These are phyloP conservation scores for Gossypium raimondii DNA, from an alignment of 345 rosid species.

Conservation along the genomic window DNA sequence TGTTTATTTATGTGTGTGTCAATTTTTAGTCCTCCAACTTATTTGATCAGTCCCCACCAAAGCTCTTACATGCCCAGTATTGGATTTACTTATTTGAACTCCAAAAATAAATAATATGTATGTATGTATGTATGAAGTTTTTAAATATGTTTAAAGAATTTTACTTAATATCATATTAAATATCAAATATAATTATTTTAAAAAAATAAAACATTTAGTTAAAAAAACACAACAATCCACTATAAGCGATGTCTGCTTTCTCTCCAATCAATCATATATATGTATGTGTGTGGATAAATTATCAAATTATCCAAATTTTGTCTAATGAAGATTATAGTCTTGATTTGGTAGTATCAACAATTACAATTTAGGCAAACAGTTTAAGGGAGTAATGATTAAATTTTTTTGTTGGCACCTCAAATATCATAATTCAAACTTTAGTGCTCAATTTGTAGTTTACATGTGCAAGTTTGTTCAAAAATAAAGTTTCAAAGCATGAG, in stretches of 20 bases:
- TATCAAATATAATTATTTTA: background rate
- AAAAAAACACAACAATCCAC: too few species aligned
- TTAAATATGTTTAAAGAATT: too few species aligned
- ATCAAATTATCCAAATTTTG: background rate
- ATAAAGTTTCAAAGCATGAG: background rate
- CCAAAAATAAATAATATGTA: too few species aligned
- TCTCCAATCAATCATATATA: too few species aligned
- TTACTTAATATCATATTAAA: background rate
- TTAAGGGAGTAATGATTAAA: too few species aligned
- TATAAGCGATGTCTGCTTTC: too few species aligned
- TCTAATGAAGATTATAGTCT: background rate
- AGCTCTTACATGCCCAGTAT: background rate
- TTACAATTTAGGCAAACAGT: background rate
- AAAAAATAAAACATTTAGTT: too few species aligned
- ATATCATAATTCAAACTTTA: too few species aligned
- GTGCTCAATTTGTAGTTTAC: background rate
- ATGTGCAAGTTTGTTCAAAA: background rate
- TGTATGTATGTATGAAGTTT: too few species aligned
- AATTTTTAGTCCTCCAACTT: background rate
- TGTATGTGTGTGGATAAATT: background rate
- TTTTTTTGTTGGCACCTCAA: too few species aligned
- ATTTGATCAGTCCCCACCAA: conserved; percentile 20
- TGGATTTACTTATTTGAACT: too few species aligned
- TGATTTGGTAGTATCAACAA: background rate
- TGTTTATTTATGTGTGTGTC: background rate